phyloP scores from a whole-genome alignment of 2,329 filamentous ascomycete genomes.

The Remersonia thermophila region DNA sequence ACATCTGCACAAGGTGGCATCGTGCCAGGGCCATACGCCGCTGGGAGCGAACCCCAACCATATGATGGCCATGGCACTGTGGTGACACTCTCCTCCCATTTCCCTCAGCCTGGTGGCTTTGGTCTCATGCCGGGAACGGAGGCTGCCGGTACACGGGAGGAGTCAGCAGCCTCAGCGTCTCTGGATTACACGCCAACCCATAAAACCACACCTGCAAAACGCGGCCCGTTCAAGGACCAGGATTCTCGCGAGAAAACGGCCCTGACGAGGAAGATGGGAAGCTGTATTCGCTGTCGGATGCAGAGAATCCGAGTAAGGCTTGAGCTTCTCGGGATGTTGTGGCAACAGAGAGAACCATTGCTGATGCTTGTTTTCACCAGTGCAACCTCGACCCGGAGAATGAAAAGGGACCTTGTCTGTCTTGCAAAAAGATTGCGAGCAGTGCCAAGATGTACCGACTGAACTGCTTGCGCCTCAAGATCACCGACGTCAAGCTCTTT shows the following conservation, averaged over 20 bases:
- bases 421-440: constrained; percentile 39
- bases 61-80: constrained; percentile 7
- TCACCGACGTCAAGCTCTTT: constrained; percentile 45
- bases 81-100: constrained; percentile 5
- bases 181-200: constrained; percentile 25
- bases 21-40: constrained; percentile 6
- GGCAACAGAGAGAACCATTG: not conserved
- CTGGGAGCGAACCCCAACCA: constrained; percentile 3
- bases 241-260: constrained; percentile 41
- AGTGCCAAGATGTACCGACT: constrained; percentile 37
- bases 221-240: constrained; percentile 44
- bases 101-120: constrained; percentile 8
- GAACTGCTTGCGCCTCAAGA: constrained; percentile 48
- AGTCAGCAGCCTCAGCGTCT: constrained; percentile 1
- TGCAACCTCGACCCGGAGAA: constrained; percentile 39
- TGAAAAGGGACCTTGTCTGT: constrained; percentile 36
- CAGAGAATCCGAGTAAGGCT: constrained; percentile 46
- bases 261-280: constrained; percentile 43
- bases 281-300: constrained; percentile 49
- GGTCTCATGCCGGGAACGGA: constrained; percentile 8
- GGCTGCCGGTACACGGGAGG: constrained; percentile 6
- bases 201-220: constrained; percentile 27
- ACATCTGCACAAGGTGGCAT: constrained; percentile 3
- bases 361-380: constrained; percentile 22
- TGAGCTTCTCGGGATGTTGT: not conserved